phyloP scores from a whole-genome alignment of 371 early-diverging fungal genomes.

The Entomophthora muscae region DNA sequence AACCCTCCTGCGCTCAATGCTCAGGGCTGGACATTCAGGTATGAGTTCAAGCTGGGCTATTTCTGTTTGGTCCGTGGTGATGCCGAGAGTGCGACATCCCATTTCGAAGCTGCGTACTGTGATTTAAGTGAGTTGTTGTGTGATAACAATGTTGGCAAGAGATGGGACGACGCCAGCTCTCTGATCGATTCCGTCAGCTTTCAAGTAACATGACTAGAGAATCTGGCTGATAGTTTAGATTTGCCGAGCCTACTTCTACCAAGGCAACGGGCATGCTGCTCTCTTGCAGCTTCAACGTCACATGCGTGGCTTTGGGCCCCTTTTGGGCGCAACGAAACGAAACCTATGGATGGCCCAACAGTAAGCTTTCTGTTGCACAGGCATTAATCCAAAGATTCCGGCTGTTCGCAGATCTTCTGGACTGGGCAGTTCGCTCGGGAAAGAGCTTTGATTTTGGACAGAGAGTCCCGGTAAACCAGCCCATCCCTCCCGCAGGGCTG shows the following conservation, averaged over 20 bases:
- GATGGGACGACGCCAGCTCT: not conserved
- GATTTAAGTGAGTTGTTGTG: slow-evolving; percentile 41
- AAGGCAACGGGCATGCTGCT: not conserved
- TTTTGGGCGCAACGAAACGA: slow-evolving; percentile 33
- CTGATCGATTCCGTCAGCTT: slow-evolving; percentile 5
- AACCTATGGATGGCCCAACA: slow-evolving; percentile 61
- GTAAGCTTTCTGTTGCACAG: slow-evolving; percentile 26
- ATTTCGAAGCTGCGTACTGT: slow-evolving; percentile 53
- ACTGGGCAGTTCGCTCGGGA: not conserved
- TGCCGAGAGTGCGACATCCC: slow-evolving; percentile 37
- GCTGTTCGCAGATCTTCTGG: not conserved
- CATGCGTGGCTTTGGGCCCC: slow-evolving; percentile 2
- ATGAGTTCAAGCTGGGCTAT: slow-evolving; percentile 58
- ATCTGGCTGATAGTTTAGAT: slow-evolving; percentile 1
- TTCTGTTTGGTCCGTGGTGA: slow-evolving; percentile 67
- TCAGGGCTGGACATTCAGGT: slow-evolving; percentile 63
- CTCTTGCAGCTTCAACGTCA: slow-evolving; percentile 2
- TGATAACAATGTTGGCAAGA: slow-evolving; percentile 16
- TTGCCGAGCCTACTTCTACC: not conserved
- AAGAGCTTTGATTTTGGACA: not conserved
- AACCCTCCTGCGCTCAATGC: slow-evolving; percentile 22
- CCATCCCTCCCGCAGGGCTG: not conserved
- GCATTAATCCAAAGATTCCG: too few species aligned
- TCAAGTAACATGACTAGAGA: not conserved
- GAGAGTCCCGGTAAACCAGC: not conserved